A percentile compares a stretch with the other conserved stretches of the same genome.
Evolutionary conservation across 306 rosid species (phyloP).

Genomic region (Malus asiatica): DNA sequence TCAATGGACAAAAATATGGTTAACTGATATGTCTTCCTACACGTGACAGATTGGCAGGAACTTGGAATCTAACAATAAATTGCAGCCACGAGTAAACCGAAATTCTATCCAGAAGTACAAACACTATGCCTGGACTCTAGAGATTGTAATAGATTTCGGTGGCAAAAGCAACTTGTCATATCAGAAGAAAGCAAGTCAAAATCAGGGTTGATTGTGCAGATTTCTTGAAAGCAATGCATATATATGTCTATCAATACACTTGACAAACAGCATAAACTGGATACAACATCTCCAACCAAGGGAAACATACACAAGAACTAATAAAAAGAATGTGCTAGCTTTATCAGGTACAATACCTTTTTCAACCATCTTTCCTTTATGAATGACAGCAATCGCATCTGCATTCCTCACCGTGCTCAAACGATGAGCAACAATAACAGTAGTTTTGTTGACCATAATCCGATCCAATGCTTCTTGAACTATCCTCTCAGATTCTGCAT

Average conservation of each 20-base stretch:
- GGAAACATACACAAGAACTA: no score
- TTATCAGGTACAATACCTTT: constrained; percentile 41
- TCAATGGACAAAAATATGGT: constrained; percentile 1
- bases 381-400: constrained; percentile 80
- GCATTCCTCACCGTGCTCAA: constrained; percentile 86
- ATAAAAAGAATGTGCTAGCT: not conserved
- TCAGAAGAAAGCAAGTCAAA: not conserved
- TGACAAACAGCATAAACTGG: not conserved
- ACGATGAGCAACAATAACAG: constrained; percentile 89
- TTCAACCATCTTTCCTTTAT: constrained; percentile 87
- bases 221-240: not conserved
- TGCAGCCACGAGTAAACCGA: no score
- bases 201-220: not conserved
- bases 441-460: constrained; percentile 76
- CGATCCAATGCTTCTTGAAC: constrained; percentile 91
- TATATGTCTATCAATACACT: no score
- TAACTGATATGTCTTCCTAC: not conserved
- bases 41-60: not conserved
- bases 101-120: no score
- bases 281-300: not conserved
- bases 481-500: constrained; percentile 82
- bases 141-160: no score
- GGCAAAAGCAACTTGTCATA: no score
- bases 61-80: no score
- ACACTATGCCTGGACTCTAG: no score